Conservation (phyloP, 2,329 filamentous ascomycete genomes). For the Onygena corvina region DNA sequence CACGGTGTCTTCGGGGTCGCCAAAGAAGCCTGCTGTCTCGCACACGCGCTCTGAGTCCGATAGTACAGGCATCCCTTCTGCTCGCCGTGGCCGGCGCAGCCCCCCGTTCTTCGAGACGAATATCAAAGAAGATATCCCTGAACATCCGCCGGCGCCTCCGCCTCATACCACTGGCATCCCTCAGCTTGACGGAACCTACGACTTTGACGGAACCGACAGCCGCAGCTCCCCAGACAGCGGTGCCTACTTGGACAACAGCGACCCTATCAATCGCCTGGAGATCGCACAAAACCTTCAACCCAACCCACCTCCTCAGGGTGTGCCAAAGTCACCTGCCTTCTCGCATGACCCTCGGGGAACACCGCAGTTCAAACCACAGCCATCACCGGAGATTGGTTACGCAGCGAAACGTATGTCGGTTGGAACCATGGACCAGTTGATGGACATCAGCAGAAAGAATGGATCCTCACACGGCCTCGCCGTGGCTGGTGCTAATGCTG, state of each 20-base stretch:
- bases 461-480: conserved; percentile 34
- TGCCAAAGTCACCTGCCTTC: conserved; percentile 67
- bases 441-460: conserved; percentile 44
- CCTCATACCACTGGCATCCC: conserved; percentile 26
- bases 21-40: conserved; percentile 9
- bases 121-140: conserved; percentile 17
- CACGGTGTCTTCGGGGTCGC: background rate
- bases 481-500: conserved; percentile 30
- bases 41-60: conserved; percentile 27
- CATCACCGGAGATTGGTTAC: conserved; percentile 63
- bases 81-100: conserved; percentile 1
- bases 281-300: conserved; percentile 29
- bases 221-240: conserved; percentile 34
- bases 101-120: conserved; percentile 8
- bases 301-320: conserved; percentile 59
- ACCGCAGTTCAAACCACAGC: conserved; percentile 57
- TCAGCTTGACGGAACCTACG: conserved; percentile 18
- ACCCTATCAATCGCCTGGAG: conserved; percentile 20
- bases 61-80: conserved; percentile 15
- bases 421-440: conserved; percentile 68
- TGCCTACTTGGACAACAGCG: conserved; percentile 15
- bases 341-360: conserved; percentile 59
- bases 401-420: conserved; percentile 75
- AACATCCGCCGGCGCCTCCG: conserved; percentile 30
- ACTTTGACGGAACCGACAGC: conserved; percentile 22